Percentiles rank a stretch among this genome's conserved stretches.
phyloP scores from a whole-genome alignment of 1,139 yeast genomes.

The Eremothecium sinecaudum region DNA sequence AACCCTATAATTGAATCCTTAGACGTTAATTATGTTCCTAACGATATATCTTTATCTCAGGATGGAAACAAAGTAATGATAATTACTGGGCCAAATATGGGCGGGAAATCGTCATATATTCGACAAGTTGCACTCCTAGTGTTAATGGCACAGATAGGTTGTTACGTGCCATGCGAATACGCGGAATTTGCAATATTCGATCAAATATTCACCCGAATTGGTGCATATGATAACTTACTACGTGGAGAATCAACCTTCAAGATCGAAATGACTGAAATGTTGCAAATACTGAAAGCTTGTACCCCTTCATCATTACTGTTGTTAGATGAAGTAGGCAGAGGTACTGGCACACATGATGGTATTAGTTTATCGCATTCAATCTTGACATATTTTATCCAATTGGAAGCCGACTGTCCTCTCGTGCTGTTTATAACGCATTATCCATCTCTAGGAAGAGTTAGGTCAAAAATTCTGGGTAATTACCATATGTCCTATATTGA shows the following conservation, averaged over 20 bases:
- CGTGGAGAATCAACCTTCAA: constrained; percentile 41
- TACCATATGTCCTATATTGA: constrained; percentile 71
- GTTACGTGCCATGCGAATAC: constrained; percentile 42
- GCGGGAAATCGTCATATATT: constrained; percentile 45
- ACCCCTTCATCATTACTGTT: constrained; percentile 35
- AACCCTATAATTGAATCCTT: constrained; percentile 72
- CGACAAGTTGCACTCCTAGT: constrained; percentile 39
- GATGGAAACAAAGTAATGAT: constrained; percentile 45
- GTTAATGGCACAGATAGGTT: constrained; percentile 44
- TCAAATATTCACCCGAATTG: constrained; percentile 38
- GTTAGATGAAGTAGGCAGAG: constrained; percentile 47
- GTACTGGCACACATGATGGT: constrained; percentile 85
- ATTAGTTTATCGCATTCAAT: constrained; percentile 77
- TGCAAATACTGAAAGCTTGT: constrained; percentile 34
- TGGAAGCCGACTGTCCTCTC: constrained; percentile 39
- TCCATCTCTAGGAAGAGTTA: constrained; percentile 49
- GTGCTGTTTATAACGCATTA: constrained; percentile 82
- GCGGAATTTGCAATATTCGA: constrained; percentile 37
- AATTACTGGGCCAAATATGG: constrained; percentile 56
- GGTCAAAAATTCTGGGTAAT: constrained; percentile 43
- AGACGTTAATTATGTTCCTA: constrained; percentile 52
- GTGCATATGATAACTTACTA: constrained; percentile 36
- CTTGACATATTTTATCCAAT: constrained; percentile 49
- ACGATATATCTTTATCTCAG: constrained; percentile 46
- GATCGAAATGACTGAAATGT: constrained; percentile 42